Percentiles rank a stretch among this genome's conserved stretches.
These are phyloP conservation scores for Dillenia suffruticosa DNA, from an alignment of 164 flowering plant species.

Conservation along the genomic window DNA sequence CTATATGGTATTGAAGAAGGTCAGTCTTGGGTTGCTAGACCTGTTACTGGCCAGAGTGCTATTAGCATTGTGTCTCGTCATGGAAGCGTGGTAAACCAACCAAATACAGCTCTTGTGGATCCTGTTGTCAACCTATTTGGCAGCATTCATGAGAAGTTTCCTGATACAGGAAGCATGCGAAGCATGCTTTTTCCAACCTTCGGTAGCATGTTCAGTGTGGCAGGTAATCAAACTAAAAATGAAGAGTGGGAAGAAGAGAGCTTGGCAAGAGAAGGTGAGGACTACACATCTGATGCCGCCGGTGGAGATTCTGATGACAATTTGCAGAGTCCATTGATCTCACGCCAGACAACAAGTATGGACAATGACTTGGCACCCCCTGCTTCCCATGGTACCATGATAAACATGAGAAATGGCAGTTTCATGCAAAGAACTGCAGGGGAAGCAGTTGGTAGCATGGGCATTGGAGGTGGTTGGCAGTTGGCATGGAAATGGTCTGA, in stretches of 20 bases:
- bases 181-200: slow-evolving; percentile 52
- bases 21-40: slow-evolving; percentile 87
- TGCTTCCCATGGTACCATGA: slow-evolving; percentile 35
- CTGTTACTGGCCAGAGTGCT: slow-evolving; percentile 65
- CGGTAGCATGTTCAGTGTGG: slow-evolving; percentile 52
- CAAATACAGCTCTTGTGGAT: slow-evolving; percentile 56
- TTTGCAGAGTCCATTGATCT: slow-evolving; percentile 45
- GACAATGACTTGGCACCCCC: slow-evolving; percentile 39
- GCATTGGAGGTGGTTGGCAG: slow-evolving; percentile 71
- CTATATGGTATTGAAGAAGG: slow-evolving; percentile 76
- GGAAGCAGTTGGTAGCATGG: slow-evolving; percentile 35
- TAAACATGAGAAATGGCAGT: slow-evolving; percentile 41
- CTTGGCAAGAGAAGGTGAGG: slow-evolving; percentile 39
- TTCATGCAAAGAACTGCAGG: slow-evolving; percentile 28
- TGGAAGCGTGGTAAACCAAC: slow-evolving; percentile 61
- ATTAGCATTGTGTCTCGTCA: slow-evolving; percentile 70
- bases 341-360: slow-evolving; percentile 43
- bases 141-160: slow-evolving; percentile 83
- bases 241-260: slow-evolving; percentile 55
- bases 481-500: slow-evolving; percentile 54
- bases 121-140: slow-evolving; percentile 90
- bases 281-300: slow-evolving; percentile 28
- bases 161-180: slow-evolving; percentile 58
- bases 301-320: slow-evolving; percentile 45
- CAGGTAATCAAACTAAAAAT: slow-evolving; percentile 26